Base-by-base conservation (phyloP, 306 rosid genomes). In the Prosopis cineraria region DNA sequence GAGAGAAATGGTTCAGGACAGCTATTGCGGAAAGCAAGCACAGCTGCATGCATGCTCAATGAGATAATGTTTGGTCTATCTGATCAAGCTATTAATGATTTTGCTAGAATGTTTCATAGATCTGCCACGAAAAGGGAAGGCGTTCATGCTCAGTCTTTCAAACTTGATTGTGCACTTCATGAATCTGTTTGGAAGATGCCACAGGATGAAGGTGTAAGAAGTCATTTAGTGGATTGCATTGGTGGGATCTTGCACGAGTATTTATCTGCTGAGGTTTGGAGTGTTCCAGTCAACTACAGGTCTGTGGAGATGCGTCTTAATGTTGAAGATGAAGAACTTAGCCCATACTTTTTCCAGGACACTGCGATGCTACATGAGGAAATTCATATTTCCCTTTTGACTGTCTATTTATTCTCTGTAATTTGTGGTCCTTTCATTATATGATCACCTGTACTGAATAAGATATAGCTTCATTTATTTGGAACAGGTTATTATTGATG, bases 41-140 rank as follows among this genome's bases (percentile, higher is more conserved):
- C 95, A 66, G 93, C 97, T 76, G 97, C 82, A 13, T 94, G 97
- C 78, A 92, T 94, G 87, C 82, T 94, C 48, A 92, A 94, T 82
- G 98, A 94, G 93, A 90, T 94, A 69, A 84, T 94, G 76, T 94
- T 83, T 86, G 98, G 98, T 70, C 78, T 91, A 74, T 92, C 97
- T 45, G 95, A 92, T 87, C 87, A 82, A 77, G 89, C 97, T 76
- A 71, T 79, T 65, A 77, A 79, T 70, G 78, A 25, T 82, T 88
- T 89, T 73, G 60, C 80, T 50, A 83, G 87, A 75, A 84, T 80
- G 76, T 94, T 92, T 92, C 93, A 88, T 48, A 87, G 73, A 48
- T 70, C 84, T 37, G 16, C 80, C 68, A 73, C 52, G 66, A 85
- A 64, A 60, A 76, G 2, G n/a, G 72, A 82, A 74, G 85, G 74